Conservation (phyloP, 345 rosid genomes). For the Acer saccharum region DNA sequence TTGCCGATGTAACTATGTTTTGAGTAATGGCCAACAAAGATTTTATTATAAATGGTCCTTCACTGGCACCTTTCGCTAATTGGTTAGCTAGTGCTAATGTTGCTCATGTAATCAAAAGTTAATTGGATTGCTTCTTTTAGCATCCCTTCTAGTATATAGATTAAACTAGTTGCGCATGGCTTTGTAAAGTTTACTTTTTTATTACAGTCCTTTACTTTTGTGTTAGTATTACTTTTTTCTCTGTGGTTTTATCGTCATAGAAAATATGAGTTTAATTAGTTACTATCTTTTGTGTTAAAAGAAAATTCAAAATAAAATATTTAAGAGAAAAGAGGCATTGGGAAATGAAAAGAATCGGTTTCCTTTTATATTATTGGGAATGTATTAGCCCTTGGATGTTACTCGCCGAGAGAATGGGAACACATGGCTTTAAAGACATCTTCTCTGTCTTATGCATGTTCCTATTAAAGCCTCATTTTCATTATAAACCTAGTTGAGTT, state of each 20-base stretch:
- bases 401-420: conserved; percentile 15
- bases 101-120: too few species aligned
- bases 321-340: background rate
- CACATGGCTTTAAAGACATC: conserved; percentile 19
- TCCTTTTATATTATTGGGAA: conserved; percentile 5
- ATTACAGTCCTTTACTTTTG: background rate
- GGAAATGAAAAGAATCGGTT: background rate
- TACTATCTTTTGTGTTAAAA: background rate
- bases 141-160: background rate
- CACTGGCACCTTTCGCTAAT: too few species aligned
- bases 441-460: conserved; percentile 4
- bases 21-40: too few species aligned
- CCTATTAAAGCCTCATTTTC: conserved; percentile 16
- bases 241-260: background rate
- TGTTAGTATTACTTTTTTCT: background rate
- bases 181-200: background rate
- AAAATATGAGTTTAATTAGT: background rate
- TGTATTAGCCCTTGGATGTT: background rate
- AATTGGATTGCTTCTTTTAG: background rate
- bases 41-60: too few species aligned
- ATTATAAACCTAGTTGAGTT: conserved; percentile 13
- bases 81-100: too few species aligned
- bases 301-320: background rate
- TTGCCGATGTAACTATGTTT: too few species aligned
- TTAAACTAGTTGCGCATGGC: background rate